Percentiles rank a stretch among this genome's conserved stretches.
phyloP scores from a whole-genome alignment of 768 basidiomycete species.

The Suillus subalutaceus region DNA sequence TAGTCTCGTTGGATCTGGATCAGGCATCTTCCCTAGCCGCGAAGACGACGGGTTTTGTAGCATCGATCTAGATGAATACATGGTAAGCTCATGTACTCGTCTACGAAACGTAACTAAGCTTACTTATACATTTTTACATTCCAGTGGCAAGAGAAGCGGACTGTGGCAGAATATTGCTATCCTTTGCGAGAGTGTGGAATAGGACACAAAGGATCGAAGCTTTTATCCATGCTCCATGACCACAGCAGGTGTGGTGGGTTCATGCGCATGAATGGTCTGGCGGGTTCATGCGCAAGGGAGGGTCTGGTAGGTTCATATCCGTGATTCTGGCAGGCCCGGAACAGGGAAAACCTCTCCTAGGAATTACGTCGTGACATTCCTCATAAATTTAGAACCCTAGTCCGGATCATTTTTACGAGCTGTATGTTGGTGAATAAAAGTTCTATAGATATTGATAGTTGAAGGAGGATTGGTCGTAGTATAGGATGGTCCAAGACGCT shows the following conservation, averaged over 20 bases:
- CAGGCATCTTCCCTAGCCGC: not conserved
- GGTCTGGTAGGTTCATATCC: no score
- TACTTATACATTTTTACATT: not conserved
- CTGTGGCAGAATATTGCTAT: not conserved
- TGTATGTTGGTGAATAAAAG: not conserved
- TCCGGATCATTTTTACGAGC: not conserved
- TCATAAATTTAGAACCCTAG: not conserved
- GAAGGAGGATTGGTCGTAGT: not conserved
- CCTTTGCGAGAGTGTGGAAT: not conserved
- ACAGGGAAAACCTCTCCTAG: not conserved
- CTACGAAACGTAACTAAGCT: not conserved
- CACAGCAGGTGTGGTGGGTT: not conserved
- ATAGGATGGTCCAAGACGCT: not conserved
- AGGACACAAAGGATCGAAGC: not conserved
- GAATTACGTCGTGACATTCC: not conserved
- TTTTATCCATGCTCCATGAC: not conserved
- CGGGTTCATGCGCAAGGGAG: no score
- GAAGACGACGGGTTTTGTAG: not conserved
- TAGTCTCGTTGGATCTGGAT: not conserved
- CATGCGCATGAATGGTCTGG: not conserved
- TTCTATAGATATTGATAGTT: not conserved
- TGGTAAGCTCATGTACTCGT: not conserved
- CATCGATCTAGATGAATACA: not conserved
- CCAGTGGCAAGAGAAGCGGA: not conserved
- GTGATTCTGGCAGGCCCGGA: not conserved